These are phyloP conservation scores for Penicillium odoratum DNA, from an alignment of 495 filamentous ascomycete species.

Conservation along the genomic window DNA sequence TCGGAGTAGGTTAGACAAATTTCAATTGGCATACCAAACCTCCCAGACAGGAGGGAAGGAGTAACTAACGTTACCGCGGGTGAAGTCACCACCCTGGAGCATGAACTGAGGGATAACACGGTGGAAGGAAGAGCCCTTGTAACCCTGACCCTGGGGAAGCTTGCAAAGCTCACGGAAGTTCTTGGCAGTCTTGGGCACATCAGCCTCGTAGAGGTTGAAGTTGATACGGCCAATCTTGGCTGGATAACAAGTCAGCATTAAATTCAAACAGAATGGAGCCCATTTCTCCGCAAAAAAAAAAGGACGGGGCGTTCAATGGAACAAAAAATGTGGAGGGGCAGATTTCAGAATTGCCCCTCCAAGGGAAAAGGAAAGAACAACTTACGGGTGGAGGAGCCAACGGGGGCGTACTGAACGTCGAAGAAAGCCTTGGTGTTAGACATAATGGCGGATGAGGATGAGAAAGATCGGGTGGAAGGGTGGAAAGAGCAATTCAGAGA, in stretches of 20 bases:
- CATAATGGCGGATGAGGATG: slow-evolving; percentile 65
- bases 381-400: slow-evolving; percentile 63
- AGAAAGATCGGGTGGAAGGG: slow-evolving; percentile 56
- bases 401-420: slow-evolving; percentile 60
- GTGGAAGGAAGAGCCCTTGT: slow-evolving; percentile 91
- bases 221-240: slow-evolving; percentile 78
- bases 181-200: slow-evolving; percentile 88
- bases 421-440: slow-evolving; percentile 58
- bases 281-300: neutral
- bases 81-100: slow-evolving; percentile 99
- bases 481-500: slow-evolving; percentile 50
- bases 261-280: slow-evolving; percentile 2
- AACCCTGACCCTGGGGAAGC: slow-evolving; percentile 83
- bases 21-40: neutral
- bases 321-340: slow-evolving; percentile 12
- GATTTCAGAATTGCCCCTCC: slow-evolving; percentile 17
- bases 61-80: slow-evolving; percentile 79
- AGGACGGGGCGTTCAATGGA: slow-evolving; percentile 7
- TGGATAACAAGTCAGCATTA: slow-evolving; percentile 36
- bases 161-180: slow-evolving; percentile 98
- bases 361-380: slow-evolving; percentile 10
- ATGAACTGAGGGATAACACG: slow-evolving; percentile 98
- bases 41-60: neutral
- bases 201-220: slow-evolving; percentile 85
- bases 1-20: slow-evolving; percentile 1